Conservation (phyloP, 2,329 filamentous ascomycete genomes). For the Phyllosticta ampelicida region DNA sequence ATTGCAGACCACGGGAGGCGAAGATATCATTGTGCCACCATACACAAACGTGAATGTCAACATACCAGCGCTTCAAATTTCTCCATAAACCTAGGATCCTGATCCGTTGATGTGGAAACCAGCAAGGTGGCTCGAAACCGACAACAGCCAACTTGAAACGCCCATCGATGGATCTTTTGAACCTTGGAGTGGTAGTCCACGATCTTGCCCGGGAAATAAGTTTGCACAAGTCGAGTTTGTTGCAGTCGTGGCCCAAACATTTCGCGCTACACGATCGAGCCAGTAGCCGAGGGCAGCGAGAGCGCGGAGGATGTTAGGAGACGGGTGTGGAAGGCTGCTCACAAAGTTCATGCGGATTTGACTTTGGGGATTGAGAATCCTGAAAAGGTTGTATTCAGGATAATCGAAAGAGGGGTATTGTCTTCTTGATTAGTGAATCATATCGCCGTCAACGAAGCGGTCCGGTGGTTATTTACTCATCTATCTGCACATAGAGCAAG, state of each 20-base stretch:
- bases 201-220: slow-evolving; percentile 24
- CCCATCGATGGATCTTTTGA: slow-evolving; percentile 13
- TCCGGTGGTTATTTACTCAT: too few species aligned
- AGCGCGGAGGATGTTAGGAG: slow-evolving; percentile 9
- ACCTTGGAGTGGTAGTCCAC: slow-evolving; percentile 22
- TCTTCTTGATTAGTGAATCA: background rate
- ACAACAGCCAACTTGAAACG: background rate
- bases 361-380: slow-evolving; percentile 2
- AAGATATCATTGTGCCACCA: background rate
- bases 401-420: background rate
- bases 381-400: background rate
- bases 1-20: background rate
- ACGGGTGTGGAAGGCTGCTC: slow-evolving; percentile 11
- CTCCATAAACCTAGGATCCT: slow-evolving; percentile 1
- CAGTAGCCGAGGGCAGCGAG: slow-evolving; percentile 10
- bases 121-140: background rate
- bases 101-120: slow-evolving; percentile 1
- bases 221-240: slow-evolving; percentile 30
- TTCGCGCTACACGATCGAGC: slow-evolving; percentile 13
- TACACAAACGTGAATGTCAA: background rate
- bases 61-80: slow-evolving; percentile 1
- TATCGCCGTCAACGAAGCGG: background rate
- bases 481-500: too few species aligned
- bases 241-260: slow-evolving; percentile 19
- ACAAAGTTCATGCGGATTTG: slow-evolving; percentile 1